Percentiles rank a stretch among this genome's conserved stretches.
Evolutionary conservation across 2,329 filamentous ascomycete species (phyloP).

Genomic region (Dichotomopilus funicola): DNA sequence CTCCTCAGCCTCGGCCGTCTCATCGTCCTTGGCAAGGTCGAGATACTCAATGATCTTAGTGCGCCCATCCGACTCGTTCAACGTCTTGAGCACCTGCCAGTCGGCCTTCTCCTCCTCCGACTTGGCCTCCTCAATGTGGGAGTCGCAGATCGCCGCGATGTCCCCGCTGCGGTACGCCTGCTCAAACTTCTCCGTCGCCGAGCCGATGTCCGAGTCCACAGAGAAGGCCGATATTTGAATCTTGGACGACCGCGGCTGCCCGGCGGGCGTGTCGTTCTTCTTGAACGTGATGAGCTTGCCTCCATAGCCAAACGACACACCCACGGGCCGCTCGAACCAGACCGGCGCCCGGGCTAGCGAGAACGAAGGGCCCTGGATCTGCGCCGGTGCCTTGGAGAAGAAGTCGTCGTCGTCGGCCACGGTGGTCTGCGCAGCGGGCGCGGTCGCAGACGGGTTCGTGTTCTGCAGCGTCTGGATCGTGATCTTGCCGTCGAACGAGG

Average conservation of each 20-base stretch:
- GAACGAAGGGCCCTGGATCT: conserved; percentile 86
- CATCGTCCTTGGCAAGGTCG: conserved; percentile 63
- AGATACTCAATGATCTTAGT: conserved; percentile 82
- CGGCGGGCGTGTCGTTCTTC: conserved; percentile 49
- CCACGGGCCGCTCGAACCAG: conserved; percentile 80
- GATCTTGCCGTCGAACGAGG: conserved; percentile 96
- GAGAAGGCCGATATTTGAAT: conserved; percentile 83
- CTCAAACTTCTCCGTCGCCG: conserved; percentile 81
- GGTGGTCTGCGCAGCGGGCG: conserved; percentile 58
- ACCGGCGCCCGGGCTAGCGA: conserved; percentile 78
- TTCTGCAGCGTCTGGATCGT: conserved; percentile 90
- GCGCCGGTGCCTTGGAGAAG: conserved; percentile 86
- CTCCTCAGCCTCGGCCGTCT: conserved; percentile 26
- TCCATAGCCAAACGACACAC: conserved; percentile 90
- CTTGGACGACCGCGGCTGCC: conserved; percentile 64
- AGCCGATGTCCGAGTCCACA: conserved; percentile 77
- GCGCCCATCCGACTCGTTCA: conserved; percentile 79
- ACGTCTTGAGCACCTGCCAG: conserved; percentile 88
- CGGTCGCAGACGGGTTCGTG: conserved; percentile 65
- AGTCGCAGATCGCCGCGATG: conserved; percentile 70
- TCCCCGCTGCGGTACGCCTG: conserved; percentile 72
- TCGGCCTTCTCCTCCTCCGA: conserved; percentile 91
- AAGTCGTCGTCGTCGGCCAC: conserved; percentile 84
- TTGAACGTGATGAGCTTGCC: conserved; percentile 80
- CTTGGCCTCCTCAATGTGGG: conserved; percentile 66